A percentile compares a stretch with the other conserved stretches of the same genome.
Evolutionary conservation across 208 protist genomes (phyloP).

Genomic region (Leishmania tropica): DNA sequence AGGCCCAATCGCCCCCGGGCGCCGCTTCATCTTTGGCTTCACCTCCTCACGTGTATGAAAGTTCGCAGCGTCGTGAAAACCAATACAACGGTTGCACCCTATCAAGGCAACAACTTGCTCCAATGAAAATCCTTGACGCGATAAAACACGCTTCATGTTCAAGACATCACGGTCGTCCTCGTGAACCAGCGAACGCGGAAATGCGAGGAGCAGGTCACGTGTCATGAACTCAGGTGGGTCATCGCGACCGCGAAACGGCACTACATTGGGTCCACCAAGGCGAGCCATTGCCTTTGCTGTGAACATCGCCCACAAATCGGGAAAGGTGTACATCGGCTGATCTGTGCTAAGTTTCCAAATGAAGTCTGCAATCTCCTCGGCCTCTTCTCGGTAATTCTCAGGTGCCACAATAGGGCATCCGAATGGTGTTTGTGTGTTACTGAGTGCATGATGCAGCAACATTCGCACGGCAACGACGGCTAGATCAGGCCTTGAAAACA

Average conservation of each 20-base stretch:
- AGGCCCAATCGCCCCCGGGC: slow-evolving; percentile 34
- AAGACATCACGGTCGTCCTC: slow-evolving; percentile 72
- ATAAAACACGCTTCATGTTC: slow-evolving; percentile 75
- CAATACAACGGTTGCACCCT: slow-evolving; percentile 64
- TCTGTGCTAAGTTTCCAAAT: slow-evolving; percentile 64
- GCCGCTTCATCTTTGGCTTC: slow-evolving; percentile 56
- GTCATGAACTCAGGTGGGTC: slow-evolving; percentile 35
- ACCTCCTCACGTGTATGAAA: slow-evolving; percentile 82
- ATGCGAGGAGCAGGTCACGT: slow-evolving; percentile 35
- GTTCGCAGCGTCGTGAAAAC: slow-evolving; percentile 72
- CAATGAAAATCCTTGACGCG: slow-evolving; percentile 65
- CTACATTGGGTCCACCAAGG: slow-evolving; percentile 76
- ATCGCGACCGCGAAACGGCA: slow-evolving; percentile 55
- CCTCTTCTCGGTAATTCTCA: slow-evolving; percentile 48
- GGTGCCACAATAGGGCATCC: slow-evolving; percentile 83
- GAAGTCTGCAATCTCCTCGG: slow-evolving; percentile 73
- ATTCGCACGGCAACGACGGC: slow-evolving; percentile 80
- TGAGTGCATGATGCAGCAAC: slow-evolving; percentile 75
- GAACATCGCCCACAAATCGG: slow-evolving; percentile 84
- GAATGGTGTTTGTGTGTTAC: slow-evolving; percentile 78
- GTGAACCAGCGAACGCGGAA: slow-evolving; percentile 43
- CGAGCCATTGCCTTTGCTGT: slow-evolving; percentile 73
- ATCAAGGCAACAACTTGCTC: slow-evolving; percentile 83
- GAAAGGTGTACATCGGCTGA: slow-evolving; percentile 71
- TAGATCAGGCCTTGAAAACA: slow-evolving; percentile 82